Percentiles rank a stretch among this genome's conserved stretches.
phyloP scores from a whole-genome alignment of 2,329 filamentous ascomycete genomes.

The Plenodomus lindquistii region DNA sequence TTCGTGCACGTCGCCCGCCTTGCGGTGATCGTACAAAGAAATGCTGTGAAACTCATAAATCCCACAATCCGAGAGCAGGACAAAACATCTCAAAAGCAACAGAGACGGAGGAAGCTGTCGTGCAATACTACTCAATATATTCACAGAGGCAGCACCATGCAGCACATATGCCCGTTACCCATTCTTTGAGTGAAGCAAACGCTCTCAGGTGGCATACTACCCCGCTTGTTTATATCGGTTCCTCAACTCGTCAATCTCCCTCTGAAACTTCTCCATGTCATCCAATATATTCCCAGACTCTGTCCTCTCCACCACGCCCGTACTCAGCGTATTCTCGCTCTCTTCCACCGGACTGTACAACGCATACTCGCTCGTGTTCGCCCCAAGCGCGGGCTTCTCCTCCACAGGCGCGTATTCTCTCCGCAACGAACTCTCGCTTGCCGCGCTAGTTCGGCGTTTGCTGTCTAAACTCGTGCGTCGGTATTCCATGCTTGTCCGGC shows the following conservation, averaged over 20 bases:
- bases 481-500: slow-evolving; percentile 32
- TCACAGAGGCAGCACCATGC: not conserved
- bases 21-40: too few relatives aligned
- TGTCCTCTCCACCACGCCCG: slow-evolving; percentile 5
- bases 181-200: not conserved
- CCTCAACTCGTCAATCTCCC: slow-evolving; percentile 45
- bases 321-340: slow-evolving; percentile 18
- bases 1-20: too few relatives aligned
- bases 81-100: not conserved
- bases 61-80: too few relatives aligned
- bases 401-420: slow-evolving; percentile 26
- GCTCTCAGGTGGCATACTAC: slow-evolving; percentile 2
- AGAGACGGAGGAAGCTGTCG: not conserved
- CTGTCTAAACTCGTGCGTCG: slow-evolving; percentile 33
- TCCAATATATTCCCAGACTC: slow-evolving; percentile 38
- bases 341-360: slow-evolving; percentile 37
- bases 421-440: slow-evolving; percentile 38
- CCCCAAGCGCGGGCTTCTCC: slow-evolving; percentile 12
- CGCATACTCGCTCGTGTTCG: slow-evolving; percentile 16
- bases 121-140: not conserved
- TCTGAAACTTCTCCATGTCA: slow-evolving; percentile 46
- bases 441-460: slow-evolving; percentile 36
- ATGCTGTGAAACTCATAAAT: too few relatives aligned
- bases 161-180: not conserved
- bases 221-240: slow-evolving; percentile 26